Evolutionary conservation across 192 early-diverging fungal genomes (phyloP), one percentile per base, ranked within the genome.

Genomic region (Podila clonocystis): DNA sequence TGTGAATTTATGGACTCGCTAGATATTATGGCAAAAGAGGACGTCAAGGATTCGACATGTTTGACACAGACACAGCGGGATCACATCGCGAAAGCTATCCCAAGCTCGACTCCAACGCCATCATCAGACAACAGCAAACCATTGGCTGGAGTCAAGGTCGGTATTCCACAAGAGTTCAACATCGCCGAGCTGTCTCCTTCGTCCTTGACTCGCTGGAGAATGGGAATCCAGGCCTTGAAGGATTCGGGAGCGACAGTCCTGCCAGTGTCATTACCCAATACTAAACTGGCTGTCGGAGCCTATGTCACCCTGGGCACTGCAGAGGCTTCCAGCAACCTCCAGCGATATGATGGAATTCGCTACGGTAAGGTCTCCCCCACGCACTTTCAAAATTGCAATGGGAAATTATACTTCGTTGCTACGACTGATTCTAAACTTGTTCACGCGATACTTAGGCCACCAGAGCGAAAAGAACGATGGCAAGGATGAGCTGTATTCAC

Each of bases 251-350:
- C 94, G 13, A 85, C 83, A 1, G 86, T 97, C 12, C 84, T 92
- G 0, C 84, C 89, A 0, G 90, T 97, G 0, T 90, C 92, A 0
- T 79, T 96, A 34, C 93, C 93, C 4, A 86, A 90, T 70, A 95
- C 91, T 0, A 75, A 84, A 24, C 71, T 88, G 57, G 90, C 95
- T 5, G 88, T 98, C 26, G 88, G 95, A 9, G 89, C 93, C 5
- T 98, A 98, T 82, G 95, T 97, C 70, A 92, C 94, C 0, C 74
- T 98, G 52, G 96, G 93, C 7, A 87, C 92, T 28, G 96, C 97
- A 7, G 97, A 98, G 82, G 95, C 97, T 1, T 92, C 91, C 7
- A 96, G 95, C 22, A 98, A 98, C 73, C 76, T 98, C 57, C 91
- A 95, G 57, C 86, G 94, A 58, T 98, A 88, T 67, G 95, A 97